phyloP scores from a whole-genome alignment of 176 grass and related monocot genomes.

The Dactylis glomerata region DNA sequence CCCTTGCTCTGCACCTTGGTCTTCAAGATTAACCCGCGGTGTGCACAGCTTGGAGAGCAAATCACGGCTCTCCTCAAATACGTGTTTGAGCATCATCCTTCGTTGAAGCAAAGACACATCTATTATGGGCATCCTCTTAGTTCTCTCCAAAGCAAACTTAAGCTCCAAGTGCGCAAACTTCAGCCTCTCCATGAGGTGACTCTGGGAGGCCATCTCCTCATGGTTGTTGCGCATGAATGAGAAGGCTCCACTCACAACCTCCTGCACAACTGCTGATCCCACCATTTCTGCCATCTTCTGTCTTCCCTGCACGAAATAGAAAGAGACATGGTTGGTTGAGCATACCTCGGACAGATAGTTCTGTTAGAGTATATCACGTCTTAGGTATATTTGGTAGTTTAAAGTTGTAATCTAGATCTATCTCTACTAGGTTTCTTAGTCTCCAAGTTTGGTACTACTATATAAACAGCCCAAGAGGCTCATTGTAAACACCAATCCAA shows the following conservation, averaged over 20 bases:
- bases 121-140: neutral
- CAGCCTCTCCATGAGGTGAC: neutral
- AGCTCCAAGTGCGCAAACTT: neutral
- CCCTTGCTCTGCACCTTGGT: no score
- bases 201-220: neutral
- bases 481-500: no score
- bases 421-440: no score
- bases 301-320: neutral
- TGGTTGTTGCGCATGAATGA: neutral
- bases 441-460: no score
- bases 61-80: neutral
- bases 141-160: neutral
- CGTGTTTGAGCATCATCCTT: neutral
- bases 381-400: no score
- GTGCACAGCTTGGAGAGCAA: neutral
- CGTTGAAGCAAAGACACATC: neutral
- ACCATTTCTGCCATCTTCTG: neutral
- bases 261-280: neutral
- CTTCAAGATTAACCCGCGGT: no score
- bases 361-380: no score
- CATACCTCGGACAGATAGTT: neutral
- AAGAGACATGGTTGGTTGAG: neutral
- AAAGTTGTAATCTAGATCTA: no score
- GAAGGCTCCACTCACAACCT: neutral
- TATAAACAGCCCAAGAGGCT: no score